phyloP scores from a whole-genome alignment of 2,329 filamentous ascomycete species.

The Phialemoniopsis sp. region DNA sequence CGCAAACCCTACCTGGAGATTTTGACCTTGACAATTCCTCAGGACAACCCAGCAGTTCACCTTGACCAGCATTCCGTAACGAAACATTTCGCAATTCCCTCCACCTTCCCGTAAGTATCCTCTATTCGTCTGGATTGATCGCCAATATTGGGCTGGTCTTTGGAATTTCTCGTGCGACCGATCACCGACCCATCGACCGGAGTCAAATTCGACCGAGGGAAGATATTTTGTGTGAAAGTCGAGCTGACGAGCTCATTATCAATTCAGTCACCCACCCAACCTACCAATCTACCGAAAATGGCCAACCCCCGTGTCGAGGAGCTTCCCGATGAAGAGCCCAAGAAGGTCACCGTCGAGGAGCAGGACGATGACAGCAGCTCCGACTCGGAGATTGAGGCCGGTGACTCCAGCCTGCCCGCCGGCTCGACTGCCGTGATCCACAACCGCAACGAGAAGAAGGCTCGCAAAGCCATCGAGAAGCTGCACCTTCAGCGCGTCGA shows the following conservation, averaged over 20 bases:
- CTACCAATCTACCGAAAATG: slow-evolving; percentile 59
- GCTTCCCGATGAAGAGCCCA: slow-evolving; percentile 84
- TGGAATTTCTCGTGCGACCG: too few relatives aligned
- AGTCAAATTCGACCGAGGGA: too few relatives aligned
- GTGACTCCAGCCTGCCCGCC: slow-evolving; percentile 61
- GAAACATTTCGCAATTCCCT: too few relatives aligned
- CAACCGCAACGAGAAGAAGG: slow-evolving; percentile 99
- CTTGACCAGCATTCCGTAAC: too few relatives aligned
- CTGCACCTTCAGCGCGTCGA: slow-evolving; percentile 93
- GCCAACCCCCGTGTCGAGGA: slow-evolving; percentile 98
- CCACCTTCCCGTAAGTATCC: too few relatives aligned
- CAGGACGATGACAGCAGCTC: slow-evolving; percentile 67
- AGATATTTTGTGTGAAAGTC: slow-evolving; percentile 2
- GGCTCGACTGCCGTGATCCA: slow-evolving; percentile 89
- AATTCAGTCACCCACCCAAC: slow-evolving; percentile 21
- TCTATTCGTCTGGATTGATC: too few relatives aligned
- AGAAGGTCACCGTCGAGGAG: slow-evolving; percentile 76
- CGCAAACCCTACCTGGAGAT: too few relatives aligned
- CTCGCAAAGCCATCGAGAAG: slow-evolving; percentile 98
- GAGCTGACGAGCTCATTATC: slow-evolving; percentile 14
- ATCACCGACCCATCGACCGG: too few relatives aligned
- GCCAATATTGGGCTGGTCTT: too few relatives aligned
- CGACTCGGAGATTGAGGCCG: slow-evolving; percentile 74
- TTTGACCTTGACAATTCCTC: too few relatives aligned
- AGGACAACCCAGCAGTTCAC: too few relatives aligned